Conservation (phyloP, 2,329 filamentous ascomycete species). For the Calonectria montana region DNA sequence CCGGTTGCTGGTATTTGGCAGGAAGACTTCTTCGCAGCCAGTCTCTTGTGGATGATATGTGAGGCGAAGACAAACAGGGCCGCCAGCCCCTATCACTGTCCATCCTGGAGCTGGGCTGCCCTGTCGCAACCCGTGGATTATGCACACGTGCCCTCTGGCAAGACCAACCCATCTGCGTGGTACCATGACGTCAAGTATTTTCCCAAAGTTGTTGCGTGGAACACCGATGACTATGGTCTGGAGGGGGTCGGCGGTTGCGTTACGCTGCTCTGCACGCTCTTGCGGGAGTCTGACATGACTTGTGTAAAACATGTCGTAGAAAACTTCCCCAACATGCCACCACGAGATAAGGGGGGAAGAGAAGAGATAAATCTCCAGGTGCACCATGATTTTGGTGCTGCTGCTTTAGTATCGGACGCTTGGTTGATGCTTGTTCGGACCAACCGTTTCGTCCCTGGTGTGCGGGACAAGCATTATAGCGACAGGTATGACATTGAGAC, state of each 20-base stretch:
- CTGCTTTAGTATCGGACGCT: not conserved
- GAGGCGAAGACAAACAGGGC: not conserved
- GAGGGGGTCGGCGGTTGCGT: not conserved
- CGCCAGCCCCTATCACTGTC: not conserved
- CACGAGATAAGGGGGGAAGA: not conserved
- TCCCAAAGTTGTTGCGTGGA: not conserved
- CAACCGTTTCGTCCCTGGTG: not conserved
- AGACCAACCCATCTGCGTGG: not conserved
- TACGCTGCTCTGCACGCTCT: not conserved
- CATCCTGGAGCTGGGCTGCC: not conserved
- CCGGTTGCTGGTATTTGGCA: not conserved
- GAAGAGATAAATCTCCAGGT: not conserved
- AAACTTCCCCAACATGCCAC: not conserved
- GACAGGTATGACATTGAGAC: not conserved
- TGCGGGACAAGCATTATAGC: not conserved
- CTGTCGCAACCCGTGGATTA: not conserved
- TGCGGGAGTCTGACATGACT: not conserved
- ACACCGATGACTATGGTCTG: not conserved
- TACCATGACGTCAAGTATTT: not conserved
- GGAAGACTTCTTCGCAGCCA: not conserved
- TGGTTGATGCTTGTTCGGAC: not conserved
- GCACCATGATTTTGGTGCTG: not conserved
- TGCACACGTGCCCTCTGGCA: not conserved
- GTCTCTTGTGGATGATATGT: not conserved
- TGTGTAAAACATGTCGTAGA: not conserved